Conservation (phyloP, 2,329 filamentous ascomycete genomes). For the Didymella glomerata region DNA sequence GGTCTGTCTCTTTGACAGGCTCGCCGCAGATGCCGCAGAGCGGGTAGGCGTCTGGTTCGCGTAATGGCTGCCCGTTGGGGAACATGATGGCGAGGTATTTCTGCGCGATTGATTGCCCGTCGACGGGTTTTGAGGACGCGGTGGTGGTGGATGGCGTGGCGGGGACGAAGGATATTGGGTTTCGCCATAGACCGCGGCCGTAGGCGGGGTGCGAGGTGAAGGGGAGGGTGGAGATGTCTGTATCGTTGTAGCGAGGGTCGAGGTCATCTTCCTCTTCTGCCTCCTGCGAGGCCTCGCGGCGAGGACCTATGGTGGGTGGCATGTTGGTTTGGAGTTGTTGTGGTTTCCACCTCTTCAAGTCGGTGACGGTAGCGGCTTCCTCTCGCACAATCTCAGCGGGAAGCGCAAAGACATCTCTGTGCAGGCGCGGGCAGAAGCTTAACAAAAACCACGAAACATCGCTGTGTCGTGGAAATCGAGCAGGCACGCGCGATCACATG, state of each 20-base stretch:
- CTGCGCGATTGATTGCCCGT: constrained; percentile 64
- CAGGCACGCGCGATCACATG: constrained; percentile 11
- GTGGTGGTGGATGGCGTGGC: constrained; percentile 48
- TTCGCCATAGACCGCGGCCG: constrained; percentile 67
- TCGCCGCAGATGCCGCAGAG: constrained; percentile 50
- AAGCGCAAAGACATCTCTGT: constrained; percentile 4
- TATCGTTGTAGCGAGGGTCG: constrained; percentile 43
- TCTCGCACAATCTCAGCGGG: background rate
- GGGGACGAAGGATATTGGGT: constrained; percentile 67
- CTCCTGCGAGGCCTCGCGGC: constrained; percentile 13
- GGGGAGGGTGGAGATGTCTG: constrained; percentile 67
- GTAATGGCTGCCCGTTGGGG: constrained; percentile 49
- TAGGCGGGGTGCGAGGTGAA: constrained; percentile 68
- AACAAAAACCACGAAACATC: background rate
- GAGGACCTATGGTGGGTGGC: constrained; percentile 10
- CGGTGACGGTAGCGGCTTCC: background rate
- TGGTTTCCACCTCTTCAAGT: constrained; percentile 1
- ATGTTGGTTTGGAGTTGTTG: background rate
- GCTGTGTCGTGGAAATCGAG: background rate
- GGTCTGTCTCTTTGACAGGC: constrained; percentile 39
- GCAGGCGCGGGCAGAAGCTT: background rate
- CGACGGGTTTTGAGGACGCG: constrained; percentile 42
- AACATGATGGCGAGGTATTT: constrained; percentile 74
- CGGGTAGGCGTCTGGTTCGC: constrained; percentile 33
- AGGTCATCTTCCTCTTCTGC: constrained; percentile 26